Evolutionary conservation across 2,329 filamentous ascomycete genomes (phyloP).

Genomic region (Alternaria sp.): DNA sequence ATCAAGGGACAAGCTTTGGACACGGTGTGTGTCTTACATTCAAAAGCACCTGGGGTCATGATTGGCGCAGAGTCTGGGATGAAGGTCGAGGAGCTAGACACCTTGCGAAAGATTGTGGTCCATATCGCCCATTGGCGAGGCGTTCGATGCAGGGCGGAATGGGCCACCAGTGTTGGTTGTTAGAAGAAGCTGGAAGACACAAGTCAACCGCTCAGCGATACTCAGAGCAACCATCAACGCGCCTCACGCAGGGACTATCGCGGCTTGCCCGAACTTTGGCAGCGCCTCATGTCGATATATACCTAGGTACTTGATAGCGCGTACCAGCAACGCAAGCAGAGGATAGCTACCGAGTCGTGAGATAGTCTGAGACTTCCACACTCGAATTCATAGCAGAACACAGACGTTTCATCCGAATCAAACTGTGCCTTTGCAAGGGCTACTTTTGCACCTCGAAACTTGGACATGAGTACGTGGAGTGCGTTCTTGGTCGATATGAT

Average conservation of each 20-base stretch:
- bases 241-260: constrained; percentile 43
- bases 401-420: constrained; percentile 52
- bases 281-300: constrained; percentile 72
- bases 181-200: constrained; percentile 36
- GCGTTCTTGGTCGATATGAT: constrained; percentile 23
- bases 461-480: constrained; percentile 28
- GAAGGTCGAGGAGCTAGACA: constrained; percentile 20
- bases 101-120: constrained; percentile 18
- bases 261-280: constrained; percentile 52
- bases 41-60: constrained; percentile 8
- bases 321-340: constrained; percentile 57
- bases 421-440: constrained; percentile 49
- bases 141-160: constrained; percentile 30
- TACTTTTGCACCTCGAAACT: constrained; percentile 43
- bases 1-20: constrained; percentile 2
- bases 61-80: constrained; percentile 13
- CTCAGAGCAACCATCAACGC: constrained; percentile 38
- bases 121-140: constrained; percentile 25
- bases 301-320: constrained; percentile 67
- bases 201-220: constrained; percentile 43
- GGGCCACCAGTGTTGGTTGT: constrained; percentile 29
- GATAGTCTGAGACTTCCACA: constrained; percentile 67
- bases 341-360: constrained; percentile 51
- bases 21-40: not conserved
- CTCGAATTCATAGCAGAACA: constrained; percentile 74